phyloP scores from a whole-genome alignment of 2,329 filamentous ascomycete genomes.

The Cadophora gregata region DNA sequence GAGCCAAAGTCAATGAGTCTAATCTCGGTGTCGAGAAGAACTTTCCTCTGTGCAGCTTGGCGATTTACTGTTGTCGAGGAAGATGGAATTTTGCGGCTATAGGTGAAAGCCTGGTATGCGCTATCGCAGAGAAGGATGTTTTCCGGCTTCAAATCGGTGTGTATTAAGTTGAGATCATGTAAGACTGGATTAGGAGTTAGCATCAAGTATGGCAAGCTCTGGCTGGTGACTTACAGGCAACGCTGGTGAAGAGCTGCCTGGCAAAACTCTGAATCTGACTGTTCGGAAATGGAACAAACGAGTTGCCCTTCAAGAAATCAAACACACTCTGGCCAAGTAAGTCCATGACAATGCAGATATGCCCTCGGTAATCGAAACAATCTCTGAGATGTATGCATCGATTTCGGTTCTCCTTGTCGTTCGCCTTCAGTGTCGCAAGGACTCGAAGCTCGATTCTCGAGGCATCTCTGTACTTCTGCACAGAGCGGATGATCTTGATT shows the following conservation, averaged over 20 bases:
- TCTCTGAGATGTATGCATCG: constrained; percentile 96
- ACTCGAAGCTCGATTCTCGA: constrained; percentile 94
- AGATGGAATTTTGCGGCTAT: constrained; percentile 72
- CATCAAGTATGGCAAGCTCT: constrained; percentile 4
- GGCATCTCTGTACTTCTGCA: constrained; percentile 97
- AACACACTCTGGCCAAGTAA: constrained; percentile 94
- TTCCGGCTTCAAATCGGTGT: constrained; percentile 79
- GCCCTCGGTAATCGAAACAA: constrained; percentile 95
- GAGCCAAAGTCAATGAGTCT: constrained; percentile 75
- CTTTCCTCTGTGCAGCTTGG: constrained; percentile 66
- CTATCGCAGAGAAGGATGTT: constrained; percentile 72
- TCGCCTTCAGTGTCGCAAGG: constrained; percentile 86
- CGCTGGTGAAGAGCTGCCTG: constrained; percentile 94
- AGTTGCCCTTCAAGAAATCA: constrained; percentile 95
- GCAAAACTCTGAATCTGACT: constrained; percentile 98
- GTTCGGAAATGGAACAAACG: constrained; percentile 96
- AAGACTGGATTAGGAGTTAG: constrained; percentile 66
- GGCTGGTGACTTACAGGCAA: constrained; percentile 79
- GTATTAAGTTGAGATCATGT: constrained; percentile 95
- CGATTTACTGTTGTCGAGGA: constrained; percentile 65
- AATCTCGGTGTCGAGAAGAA: constrained; percentile 72
- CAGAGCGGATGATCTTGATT: constrained; percentile 97
- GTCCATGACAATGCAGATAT: constrained; percentile 87
- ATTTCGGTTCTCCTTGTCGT: constrained; percentile 91
- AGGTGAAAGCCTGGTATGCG: constrained; percentile 72